Percentiles rank a stretch among this genome's conserved stretches.
Conservation (phyloP, 768 basidiomycete genomes). For the Boletus speciosus region DNA sequence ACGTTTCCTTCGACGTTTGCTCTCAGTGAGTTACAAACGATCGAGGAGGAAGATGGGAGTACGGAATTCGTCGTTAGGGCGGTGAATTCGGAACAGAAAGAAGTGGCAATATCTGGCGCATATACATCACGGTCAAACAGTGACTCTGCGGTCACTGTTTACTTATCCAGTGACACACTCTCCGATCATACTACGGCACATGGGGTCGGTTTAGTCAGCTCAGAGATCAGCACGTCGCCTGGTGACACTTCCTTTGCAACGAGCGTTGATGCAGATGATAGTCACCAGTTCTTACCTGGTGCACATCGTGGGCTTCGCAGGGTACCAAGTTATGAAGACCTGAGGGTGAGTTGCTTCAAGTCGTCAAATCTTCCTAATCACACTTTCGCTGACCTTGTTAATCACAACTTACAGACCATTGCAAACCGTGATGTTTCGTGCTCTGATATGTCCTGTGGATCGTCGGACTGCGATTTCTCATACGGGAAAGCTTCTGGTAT, state of each 20-base stretch:
- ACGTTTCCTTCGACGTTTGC: not conserved
- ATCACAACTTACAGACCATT: not conserved
- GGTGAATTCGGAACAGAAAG: not conserved
- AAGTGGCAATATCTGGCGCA: not conserved
- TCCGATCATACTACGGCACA: not conserved
- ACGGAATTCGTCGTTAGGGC: not conserved
- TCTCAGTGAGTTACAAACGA: not conserved
- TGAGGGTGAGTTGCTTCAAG: conserved; percentile 9
- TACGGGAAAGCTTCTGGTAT: not conserved
- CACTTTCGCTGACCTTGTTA: not conserved
- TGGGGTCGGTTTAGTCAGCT: not conserved
- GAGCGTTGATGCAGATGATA: conserved; percentile 13
- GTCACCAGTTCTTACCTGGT: not conserved
- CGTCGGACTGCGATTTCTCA: not conserved
- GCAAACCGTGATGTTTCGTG: not conserved
- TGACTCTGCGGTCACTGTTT: not conserved
- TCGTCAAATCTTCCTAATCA: too few relatives aligned
- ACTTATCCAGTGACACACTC: conserved; percentile 7
- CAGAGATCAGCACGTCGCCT: not conserved
- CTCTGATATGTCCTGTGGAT: not conserved
- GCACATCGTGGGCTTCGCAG: conserved; percentile 14
- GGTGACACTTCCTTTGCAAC: conserved; percentile 18
- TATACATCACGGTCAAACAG: not conserved
- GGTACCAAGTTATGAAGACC: conserved; percentile 15
- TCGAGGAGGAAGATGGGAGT: conserved; percentile 5